A percentile compares a stretch with the other conserved stretches of the same genome.
These are phyloP conservation scores for Telopea speciosissima DNA, from an alignment of 177 flowering plant species.

Conservation along the genomic window DNA sequence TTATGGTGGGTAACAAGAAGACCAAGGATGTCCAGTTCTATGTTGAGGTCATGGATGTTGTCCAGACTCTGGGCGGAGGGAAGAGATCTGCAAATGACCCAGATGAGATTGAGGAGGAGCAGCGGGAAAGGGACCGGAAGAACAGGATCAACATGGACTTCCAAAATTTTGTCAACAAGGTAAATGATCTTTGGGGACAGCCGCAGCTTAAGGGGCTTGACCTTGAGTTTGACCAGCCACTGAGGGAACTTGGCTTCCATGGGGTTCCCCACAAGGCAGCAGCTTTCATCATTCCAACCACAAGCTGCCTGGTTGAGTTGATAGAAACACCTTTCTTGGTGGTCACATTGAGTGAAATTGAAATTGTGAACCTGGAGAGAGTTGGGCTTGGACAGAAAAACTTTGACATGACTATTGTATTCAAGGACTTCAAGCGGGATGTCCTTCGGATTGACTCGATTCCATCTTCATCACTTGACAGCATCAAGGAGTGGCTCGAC, in stretches of 20 bases:
- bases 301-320: constrained; percentile 60
- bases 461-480: background rate
- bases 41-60: constrained; percentile 83
- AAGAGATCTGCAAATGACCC: constrained; percentile 74
- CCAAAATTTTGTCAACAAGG: constrained; percentile 58
- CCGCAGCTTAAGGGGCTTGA: constrained; percentile 47
- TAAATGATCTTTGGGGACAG: constrained; percentile 67
- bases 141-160: constrained; percentile 67
- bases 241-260: constrained; percentile 75
- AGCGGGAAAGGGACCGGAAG: constrained; percentile 66
- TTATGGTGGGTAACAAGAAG: constrained; percentile 75
- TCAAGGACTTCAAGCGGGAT: background rate
- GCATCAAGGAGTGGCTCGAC: background rate
- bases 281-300: constrained; percentile 48
- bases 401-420: constrained; percentile 43
- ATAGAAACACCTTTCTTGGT: constrained; percentile 72
- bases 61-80: constrained; percentile 66
- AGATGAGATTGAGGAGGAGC: constrained; percentile 80
- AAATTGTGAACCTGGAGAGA: constrained; percentile 73
- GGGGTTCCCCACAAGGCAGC: constrained; percentile 63
- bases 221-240: constrained; percentile 75
- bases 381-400: constrained; percentile 78
- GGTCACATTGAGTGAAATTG: constrained; percentile 61
- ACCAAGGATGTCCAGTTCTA: constrained; percentile 77
- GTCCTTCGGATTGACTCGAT: background rate